Base-by-base conservation (phyloP, 257 asterid genomes). In the Solanum arcanum region DNA sequence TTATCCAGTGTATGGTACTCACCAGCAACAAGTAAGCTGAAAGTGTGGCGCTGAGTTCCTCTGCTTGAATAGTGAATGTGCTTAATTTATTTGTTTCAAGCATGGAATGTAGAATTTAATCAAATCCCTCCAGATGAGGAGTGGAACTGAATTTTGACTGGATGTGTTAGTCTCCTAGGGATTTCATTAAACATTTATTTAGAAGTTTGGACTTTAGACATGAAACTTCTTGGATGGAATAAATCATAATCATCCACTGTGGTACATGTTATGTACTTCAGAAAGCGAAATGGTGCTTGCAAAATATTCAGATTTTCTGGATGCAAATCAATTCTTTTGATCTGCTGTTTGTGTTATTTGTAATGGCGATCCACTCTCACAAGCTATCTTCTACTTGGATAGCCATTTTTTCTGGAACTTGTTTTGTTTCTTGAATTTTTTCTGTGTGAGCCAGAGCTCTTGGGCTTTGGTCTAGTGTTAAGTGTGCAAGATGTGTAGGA, bases 21-120 rank as follows among this genome's bases (percentile, higher is more conserved):
- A 91, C 90, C 99, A 95, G 89, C 99, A 94, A 81, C 98, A 94
- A 94, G 98, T 96, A 39, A 95, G 92, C 96, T 95, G 93, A 95
- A 59, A 47, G 35, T 77, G 83, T 21, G 86, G 62, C 6, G 14
- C 83, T 11, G 3, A 33, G 42, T 62, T 37, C 31, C 35, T 27
- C 39, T 83, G 85, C 72, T 84, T 47, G 80, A 68, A 39, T 14
- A 69, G 46, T 70, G 59, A 78, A 60, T 80, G 77, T 86, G 89
- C 91, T 88, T 83, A 86, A 87, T 86, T 72, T 80, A 15, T 85
- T 80, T 68, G 87, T n/a, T 70, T 88, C 86, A 88, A 86, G 90
- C 89, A 83, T 87, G 91, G 92, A 89, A 89, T 78, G 87, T 87
- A 86, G 85, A 88, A 87, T 81, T 83, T 78, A 84, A 89, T 89